These are phyloP conservation scores for Aphanomyces stellatus DNA, from an alignment of 352 stramenopile species.

Conservation along the genomic window DNA sequence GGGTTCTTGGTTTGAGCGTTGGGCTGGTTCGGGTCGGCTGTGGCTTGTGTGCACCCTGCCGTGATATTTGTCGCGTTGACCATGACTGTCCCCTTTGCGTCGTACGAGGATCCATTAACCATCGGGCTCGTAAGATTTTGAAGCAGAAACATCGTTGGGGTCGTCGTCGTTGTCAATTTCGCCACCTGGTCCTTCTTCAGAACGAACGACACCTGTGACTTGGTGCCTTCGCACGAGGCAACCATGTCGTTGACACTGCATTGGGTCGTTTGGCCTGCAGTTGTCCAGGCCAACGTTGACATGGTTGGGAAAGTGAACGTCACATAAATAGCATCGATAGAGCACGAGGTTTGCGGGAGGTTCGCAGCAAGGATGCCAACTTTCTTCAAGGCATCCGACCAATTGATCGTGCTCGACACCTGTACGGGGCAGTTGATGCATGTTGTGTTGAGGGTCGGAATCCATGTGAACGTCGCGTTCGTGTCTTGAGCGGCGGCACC, in stretches of 20 bases:
- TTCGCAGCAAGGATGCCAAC: constrained; percentile 3
- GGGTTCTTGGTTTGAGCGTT: background rate
- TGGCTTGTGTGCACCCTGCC: background rate
- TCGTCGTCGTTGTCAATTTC: background rate
- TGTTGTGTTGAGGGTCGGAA: background rate
- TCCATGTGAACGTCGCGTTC: background rate
- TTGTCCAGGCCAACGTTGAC: background rate
- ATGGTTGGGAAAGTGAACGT: background rate
- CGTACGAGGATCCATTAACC: background rate
- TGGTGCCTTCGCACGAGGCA: background rate
- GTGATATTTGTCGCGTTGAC: constrained; percentile 5
- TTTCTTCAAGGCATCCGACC: background rate
- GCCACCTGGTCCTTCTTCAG: background rate
- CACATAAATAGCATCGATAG: background rate
- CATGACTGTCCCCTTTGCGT: background rate
- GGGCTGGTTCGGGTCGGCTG: background rate
- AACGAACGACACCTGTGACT: background rate
- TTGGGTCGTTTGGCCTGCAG: background rate
- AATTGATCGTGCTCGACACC: background rate
- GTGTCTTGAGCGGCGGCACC: background rate
- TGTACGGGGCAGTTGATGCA: constrained; percentile 17
- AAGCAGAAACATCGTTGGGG: background rate
- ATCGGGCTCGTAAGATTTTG: constrained; percentile 4
- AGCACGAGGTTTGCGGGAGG: background rate
- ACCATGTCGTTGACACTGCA: background rate